Base-by-base conservation (phyloP, 176 grass and related monocot genomes). In the Urochloa ruziziensis region DNA sequence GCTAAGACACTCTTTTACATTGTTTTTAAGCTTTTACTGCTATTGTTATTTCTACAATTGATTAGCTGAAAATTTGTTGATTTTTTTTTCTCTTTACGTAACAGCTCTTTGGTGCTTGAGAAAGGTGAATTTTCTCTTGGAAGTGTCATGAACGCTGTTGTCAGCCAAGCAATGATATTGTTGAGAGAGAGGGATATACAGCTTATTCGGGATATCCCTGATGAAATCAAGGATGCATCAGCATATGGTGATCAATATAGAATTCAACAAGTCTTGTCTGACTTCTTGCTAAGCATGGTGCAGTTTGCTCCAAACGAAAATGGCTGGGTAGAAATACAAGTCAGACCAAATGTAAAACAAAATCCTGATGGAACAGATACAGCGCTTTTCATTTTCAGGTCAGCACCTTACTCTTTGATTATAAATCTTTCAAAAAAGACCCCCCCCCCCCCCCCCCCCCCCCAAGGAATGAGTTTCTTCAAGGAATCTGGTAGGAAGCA, bases 171-270 rank as follows among this genome's bases (percentile, higher is more conserved):
- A 52, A 96, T 98, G 96, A 78, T 96, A 87, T 87, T 90, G 67
- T 84, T 98, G 75, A 92, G 91, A 90, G 89, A 98, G 86, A 98
- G 68, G 80, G 93, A 89, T 53, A 78, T 98, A 71, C 89, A 98
- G 85, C 83, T 98, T 81, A 96, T 99, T 71, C 89, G 96, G 75
- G 91, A 99, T 84, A 96, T 99, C 80, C 96, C 96, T 83, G 96
- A 96, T 70, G 93, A 99, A 92, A 92, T 96, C 63, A 99, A 96
- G 89, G 87, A 85, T 39, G 75, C 88, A 21, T 89, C 73, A 59
- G 89, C 80, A 33, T 96, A 87, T 83, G 96, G 96, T 75, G 96
- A 99, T 48, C 93, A 99, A 84, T 91, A 76, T 73, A 94, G 96
- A 88, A 94, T 99, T 74, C 96, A 99, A 61, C 96, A 99, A 89